phyloP scores from a whole-genome alignment of 768 basidiomycete species.

The Xerocomellus intermedius region DNA sequence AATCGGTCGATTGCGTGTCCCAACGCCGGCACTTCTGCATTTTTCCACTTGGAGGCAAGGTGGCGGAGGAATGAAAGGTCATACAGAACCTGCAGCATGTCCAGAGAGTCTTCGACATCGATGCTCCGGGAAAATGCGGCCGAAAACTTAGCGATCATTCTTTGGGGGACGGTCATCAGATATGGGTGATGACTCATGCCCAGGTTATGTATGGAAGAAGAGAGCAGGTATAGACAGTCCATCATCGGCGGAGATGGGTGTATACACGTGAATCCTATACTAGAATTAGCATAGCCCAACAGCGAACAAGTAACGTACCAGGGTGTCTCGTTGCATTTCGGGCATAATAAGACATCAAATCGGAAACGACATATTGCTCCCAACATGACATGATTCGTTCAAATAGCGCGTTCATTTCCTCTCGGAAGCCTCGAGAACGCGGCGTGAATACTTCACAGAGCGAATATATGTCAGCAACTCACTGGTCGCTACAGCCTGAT shows the following conservation, averaged over 20 bases:
- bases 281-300: conserved; percentile 11
- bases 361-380: conserved; percentile 44
- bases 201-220: conserved; percentile 53
- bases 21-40: conserved; percentile 18
- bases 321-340: conserved; percentile 1
- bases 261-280: conserved; percentile 20
- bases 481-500: conserved; percentile 38
- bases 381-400: conserved; percentile 51
- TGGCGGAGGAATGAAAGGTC: conserved; percentile 53
- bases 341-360: conserved; percentile 21
- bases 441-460: conserved; percentile 4
- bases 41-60: conserved; percentile 35
- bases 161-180: conserved; percentile 37
- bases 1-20: conserved; percentile 28
- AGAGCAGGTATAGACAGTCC: conserved; percentile 53
- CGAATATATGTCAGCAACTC: conserved; percentile 10
- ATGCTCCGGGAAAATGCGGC: conserved; percentile 32
- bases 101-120: conserved; percentile 29
- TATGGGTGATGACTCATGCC: conserved; percentile 44
- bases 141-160: conserved; percentile 40
- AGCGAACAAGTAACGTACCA: conserved; percentile 12
- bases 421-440: conserved; percentile 47
- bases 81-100: conserved; percentile 33
- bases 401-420: conserved; percentile 41
- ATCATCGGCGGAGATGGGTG: conserved; percentile 56